Evolutionary conservation across 1,284 basidiomycete species (phyloP).

Genomic region (Irpex sp.): DNA sequence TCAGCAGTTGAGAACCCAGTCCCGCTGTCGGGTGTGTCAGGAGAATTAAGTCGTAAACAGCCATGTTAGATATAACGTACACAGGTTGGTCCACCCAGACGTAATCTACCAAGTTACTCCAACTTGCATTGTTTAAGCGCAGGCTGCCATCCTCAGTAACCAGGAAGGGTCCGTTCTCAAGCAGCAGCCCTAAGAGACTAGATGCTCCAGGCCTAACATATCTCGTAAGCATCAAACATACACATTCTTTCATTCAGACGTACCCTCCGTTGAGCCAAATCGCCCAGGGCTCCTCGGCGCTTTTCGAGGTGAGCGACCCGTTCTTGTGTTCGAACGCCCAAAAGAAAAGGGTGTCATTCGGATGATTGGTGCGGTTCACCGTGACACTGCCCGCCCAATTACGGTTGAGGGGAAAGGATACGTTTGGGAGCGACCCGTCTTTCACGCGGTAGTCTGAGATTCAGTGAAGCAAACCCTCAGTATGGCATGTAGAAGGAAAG

Average conservation of each 20-base stretch:
- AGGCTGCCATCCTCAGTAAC: constrained; percentile 2
- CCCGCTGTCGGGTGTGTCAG: constrained; percentile 27
- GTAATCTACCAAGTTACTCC: constrained; percentile 10
- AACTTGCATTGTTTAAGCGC: constrained; percentile 10
- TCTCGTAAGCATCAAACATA: constrained; percentile 37
- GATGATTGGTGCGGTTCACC: constrained; percentile 57
- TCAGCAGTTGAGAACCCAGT: constrained; percentile 62
- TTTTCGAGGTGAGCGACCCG: constrained; percentile 51
- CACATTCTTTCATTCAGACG: constrained; percentile 29
- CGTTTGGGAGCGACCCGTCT: constrained; percentile 45
- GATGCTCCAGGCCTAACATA: constrained; percentile 60
- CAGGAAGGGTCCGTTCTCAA: constrained; percentile 27
- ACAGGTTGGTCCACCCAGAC: constrained; percentile 15
- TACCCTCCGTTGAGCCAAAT: constrained; percentile 76
- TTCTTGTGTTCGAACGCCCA: constrained; percentile 51
- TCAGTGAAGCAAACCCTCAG: background rate
- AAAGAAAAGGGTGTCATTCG: constrained; percentile 71
- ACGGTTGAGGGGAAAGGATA: constrained; percentile 51
- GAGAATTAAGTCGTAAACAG: background rate
- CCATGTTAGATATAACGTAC: background rate
- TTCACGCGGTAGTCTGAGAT: constrained; percentile 22
- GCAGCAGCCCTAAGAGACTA: constrained; percentile 58
- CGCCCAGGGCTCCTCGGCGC: constrained; percentile 55
- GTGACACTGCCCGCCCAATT: constrained; percentile 68
- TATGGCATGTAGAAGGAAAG: background rate